Evolutionary conservation across 768 basidiomycete species (phyloP), one percentile per base, ranked within the genome.

Genomic region (Boletus sp.): DNA sequence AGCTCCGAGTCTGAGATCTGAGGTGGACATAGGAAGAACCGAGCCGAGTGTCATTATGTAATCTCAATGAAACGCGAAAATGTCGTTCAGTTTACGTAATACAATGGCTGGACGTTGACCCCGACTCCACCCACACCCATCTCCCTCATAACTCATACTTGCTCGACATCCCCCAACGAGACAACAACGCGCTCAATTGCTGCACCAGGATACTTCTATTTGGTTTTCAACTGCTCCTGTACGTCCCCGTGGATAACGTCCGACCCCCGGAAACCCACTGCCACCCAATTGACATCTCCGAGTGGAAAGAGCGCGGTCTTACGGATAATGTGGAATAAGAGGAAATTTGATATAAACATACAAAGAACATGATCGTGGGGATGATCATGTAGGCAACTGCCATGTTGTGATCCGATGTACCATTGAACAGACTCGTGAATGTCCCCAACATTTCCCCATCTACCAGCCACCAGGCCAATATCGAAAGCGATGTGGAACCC

Each of bases 401-500:
- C 13, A 89, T 69, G 50, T 79, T 79, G 57, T 83, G 77, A 54
- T 88, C 88, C 0, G 64, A 51, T 3, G 72, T 58, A 5, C 79
- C 79, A 21, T 76, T 76, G 70, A 90, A 90, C 0, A 87, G 8
- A 55, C 83, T 64, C 61, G 88, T 85, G 84, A 32, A 90, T 79
- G 61, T 88, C 88, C 9, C 82, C 86, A 43, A 78, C 79, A 60
- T 88, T 90, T 11, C 75, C 79, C 81, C 82, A 89, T 5, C 78
- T 81, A 35, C 87, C 87, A 0, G 87, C 85, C 4, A 81, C 80
- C 1, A 89, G 62, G 23, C 87, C 89, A 60, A 60, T 83, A 81
- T 44, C 88, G 74, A 63, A 90, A 90, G 25, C 85, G 78, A 62
- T 87, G 84, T 1, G 89, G 88, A 4, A 90, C 87, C 82, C 87